Conservation (phyloP, 2,329 filamentous ascomycete genomes). For the Aureobasidium mangrovei region DNA sequence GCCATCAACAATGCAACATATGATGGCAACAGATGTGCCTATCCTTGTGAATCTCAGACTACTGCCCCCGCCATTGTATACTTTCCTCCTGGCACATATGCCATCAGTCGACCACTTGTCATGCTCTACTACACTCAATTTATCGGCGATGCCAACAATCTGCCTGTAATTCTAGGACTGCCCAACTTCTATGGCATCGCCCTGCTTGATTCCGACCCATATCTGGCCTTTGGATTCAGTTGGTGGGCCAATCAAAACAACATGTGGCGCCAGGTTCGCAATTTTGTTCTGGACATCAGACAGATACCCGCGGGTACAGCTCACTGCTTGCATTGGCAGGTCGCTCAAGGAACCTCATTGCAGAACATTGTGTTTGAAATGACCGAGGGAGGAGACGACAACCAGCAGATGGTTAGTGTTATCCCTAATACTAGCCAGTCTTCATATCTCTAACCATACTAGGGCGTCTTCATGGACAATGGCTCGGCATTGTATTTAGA, state of each 20-base stretch:
- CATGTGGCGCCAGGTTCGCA: constrained; percentile 51
- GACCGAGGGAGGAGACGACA: constrained; percentile 21
- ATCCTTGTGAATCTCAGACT: constrained; percentile 20
- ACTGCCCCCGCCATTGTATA: constrained; percentile 47
- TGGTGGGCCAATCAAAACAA: constrained; percentile 31
- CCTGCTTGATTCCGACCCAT: constrained; percentile 26
- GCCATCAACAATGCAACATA: constrained; percentile 29
- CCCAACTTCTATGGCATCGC: constrained; percentile 26
- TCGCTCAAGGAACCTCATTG: constrained; percentile 53
- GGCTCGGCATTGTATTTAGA: constrained; percentile 69
- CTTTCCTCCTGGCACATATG: constrained; percentile 51
- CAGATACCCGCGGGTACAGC: constrained; percentile 20
- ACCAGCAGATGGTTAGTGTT: constrained; percentile 14
- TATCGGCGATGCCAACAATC: constrained; percentile 19
- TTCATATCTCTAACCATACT: constrained; percentile 12
- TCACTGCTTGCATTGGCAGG: constrained; percentile 58
- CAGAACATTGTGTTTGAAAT: constrained; percentile 51
- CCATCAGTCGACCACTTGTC: constrained; percentile 27
- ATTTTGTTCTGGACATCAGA: constrained; percentile 47
- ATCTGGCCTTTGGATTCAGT: constrained; percentile 25
- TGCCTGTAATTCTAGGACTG: constrained; percentile 21
- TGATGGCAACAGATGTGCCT: constrained; percentile 24
- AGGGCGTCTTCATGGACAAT: constrained; percentile 55
- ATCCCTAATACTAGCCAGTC: not conserved
- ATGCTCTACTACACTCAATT: constrained; percentile 23